Conservation (phyloP, 2,329 filamentous ascomycete species). For the Aspergillus fijiensis region DNA sequence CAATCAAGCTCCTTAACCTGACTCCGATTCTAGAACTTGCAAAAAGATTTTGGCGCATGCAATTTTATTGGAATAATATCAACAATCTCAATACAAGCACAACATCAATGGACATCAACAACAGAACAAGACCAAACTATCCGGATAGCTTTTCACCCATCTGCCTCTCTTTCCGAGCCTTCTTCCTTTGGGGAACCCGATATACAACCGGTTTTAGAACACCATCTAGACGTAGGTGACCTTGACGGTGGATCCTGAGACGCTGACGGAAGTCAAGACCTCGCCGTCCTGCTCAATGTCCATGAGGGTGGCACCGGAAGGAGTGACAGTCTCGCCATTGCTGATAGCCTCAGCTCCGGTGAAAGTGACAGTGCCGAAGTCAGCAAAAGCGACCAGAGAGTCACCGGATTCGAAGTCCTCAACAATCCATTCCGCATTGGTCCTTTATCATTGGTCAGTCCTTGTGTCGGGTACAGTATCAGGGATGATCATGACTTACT, state of each 20-base stretch:
- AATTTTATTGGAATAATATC: not conserved
- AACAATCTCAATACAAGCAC: constrained; percentile 1
- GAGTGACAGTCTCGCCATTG: constrained; percentile 30
- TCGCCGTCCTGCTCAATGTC: constrained; percentile 46
- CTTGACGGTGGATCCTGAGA: constrained; percentile 21
- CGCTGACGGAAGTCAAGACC: constrained; percentile 36
- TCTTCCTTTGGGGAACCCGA: not conserved
- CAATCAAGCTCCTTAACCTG: no score
- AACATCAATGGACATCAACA: not conserved
- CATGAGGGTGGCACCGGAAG: constrained; percentile 42
- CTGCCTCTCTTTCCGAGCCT: not conserved
- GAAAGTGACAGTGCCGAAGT: constrained; percentile 53
- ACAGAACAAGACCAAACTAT: constrained; percentile 3
- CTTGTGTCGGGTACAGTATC: not conserved
- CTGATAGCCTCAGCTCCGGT: constrained; percentile 39
- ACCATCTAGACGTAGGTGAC: constrained; percentile 25
- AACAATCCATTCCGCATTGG: constrained; percentile 61
- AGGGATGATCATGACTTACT: constrained; percentile 22
- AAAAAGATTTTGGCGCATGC: not conserved
- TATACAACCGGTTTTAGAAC: not conserved
- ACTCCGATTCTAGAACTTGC: no score
- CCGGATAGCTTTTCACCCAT: constrained; percentile 6
- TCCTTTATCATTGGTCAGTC: constrained; percentile 13
- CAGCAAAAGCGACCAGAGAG: constrained; percentile 45
- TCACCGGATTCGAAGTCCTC: constrained; percentile 42